A percentile compares a stretch with the other conserved stretches of the same genome.
Conservation (phyloP, 2,329 filamentous ascomycete genomes). For the Nothophoma quercina region DNA sequence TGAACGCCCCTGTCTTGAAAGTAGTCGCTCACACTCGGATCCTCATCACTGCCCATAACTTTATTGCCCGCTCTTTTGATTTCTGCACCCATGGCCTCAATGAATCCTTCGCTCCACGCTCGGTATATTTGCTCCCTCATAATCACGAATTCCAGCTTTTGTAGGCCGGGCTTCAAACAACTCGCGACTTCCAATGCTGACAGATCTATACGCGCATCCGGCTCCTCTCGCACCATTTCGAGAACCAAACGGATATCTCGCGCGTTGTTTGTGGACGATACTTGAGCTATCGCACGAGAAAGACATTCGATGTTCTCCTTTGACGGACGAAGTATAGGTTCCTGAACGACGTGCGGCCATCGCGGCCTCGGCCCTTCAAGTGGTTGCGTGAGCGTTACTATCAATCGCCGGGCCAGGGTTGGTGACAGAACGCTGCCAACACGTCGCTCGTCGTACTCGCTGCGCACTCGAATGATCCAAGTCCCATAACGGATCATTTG, state of each 20-base stretch:
- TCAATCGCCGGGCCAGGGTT: not conserved
- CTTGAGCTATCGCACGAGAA: not conserved
- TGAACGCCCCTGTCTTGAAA: constrained; percentile 5
- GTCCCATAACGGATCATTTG: constrained; percentile 15
- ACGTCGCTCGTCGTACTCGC: constrained; percentile 4
- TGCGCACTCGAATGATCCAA: constrained; percentile 14
- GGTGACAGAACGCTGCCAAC: not conserved
- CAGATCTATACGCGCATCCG: constrained; percentile 4
- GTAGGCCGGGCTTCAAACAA: constrained; percentile 3
- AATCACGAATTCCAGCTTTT: constrained; percentile 12
- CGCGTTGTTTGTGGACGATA: not conserved
- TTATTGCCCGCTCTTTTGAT: constrained; percentile 9
- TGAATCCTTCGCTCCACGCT: constrained; percentile 1
- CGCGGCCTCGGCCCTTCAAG: constrained; percentile 14
- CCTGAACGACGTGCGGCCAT: constrained; percentile 14
- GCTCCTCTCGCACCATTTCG: constrained; percentile 11
- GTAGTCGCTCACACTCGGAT: constrained; percentile 1
- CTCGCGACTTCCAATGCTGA: constrained; percentile 2
- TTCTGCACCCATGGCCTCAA: constrained; percentile 6
- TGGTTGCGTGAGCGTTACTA: constrained; percentile 10
- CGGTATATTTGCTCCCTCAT: constrained; percentile 17
- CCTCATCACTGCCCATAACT: constrained; percentile 13
- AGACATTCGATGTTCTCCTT: constrained; percentile 9
- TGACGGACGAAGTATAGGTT: constrained; percentile 1
- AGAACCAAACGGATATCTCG: constrained; percentile 6